phyloP scores from a whole-genome alignment of 331 rosid species.

The Pyracantha coccinea region DNA sequence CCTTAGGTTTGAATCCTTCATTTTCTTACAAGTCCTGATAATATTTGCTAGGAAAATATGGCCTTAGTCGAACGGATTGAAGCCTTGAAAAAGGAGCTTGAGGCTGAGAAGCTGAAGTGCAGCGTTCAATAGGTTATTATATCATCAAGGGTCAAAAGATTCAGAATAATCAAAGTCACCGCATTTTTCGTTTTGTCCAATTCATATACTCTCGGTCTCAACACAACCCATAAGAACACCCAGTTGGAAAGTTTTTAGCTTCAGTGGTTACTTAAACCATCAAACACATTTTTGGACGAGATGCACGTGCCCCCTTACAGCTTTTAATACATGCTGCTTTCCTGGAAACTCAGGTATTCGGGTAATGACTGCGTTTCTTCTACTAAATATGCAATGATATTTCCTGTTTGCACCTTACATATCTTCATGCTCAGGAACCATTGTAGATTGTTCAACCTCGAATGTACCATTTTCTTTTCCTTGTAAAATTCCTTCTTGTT shows the following conservation, averaged over 20 bases:
- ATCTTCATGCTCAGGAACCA: background rate
- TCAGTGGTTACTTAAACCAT: background rate
- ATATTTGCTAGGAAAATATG: constrained; percentile 56
- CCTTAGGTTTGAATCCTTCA: constrained; percentile 4
- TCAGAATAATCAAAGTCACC: background rate
- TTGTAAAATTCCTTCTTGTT: background rate
- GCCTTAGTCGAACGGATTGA: constrained; percentile 48
- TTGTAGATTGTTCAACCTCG: background rate
- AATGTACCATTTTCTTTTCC: background rate
- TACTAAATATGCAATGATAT: background rate
- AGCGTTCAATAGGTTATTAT: constrained; percentile 15
- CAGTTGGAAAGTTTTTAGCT: background rate
- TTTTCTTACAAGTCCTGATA: constrained; percentile 12
- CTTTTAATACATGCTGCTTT: background rate
- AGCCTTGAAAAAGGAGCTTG: constrained; percentile 57
- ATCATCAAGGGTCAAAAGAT: background rate
- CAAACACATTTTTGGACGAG: background rate
- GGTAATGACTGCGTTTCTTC: background rate
- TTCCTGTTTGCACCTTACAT: background rate
- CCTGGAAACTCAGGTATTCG: background rate
- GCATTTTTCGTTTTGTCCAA: background rate
- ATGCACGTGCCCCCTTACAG: background rate
- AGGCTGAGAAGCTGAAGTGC: constrained; percentile 58
- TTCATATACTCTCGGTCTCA: background rate
- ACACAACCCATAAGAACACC: background rate